These are phyloP conservation scores for Fusarium mangiferae DNA, from an alignment of 2,329 filamentous ascomycete genomes.

Conservation along the genomic window DNA sequence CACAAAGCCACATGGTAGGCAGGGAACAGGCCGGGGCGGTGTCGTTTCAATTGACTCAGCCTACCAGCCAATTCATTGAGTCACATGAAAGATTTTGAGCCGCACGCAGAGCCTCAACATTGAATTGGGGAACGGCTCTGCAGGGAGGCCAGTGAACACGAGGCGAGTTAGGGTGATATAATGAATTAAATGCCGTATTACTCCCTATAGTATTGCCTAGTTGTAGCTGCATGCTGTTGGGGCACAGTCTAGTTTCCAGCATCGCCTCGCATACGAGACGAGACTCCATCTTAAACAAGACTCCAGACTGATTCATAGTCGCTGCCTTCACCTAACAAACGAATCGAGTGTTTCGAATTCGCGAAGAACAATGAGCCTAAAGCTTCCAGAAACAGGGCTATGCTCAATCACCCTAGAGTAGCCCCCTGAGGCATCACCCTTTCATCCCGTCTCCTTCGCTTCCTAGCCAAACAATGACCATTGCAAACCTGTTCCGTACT, in stretches of 20 bases:
- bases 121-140: not conserved
- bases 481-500: not conserved
- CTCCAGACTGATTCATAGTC: not conserved
- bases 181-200: not conserved
- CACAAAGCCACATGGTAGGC: not conserved
- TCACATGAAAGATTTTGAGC: not conserved
- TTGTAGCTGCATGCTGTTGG: not conserved
- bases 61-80: not conserved
- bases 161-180: not conserved
- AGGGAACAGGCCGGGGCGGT: not conserved
- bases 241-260: constrained; percentile 9
- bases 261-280: constrained; percentile 1
- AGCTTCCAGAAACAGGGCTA: not conserved
- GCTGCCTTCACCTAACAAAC: not conserved
- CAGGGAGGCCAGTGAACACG: not conserved
- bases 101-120: not conserved
- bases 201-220: not conserved
- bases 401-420: not conserved
- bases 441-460: constrained; percentile 9
- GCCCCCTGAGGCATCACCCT: not conserved
- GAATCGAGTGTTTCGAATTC: not conserved
- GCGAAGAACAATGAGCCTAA: not conserved
- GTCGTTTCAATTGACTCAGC: not conserved
- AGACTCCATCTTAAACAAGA: not conserved
- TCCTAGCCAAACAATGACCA: constrained; percentile 1